phyloP scores from a whole-genome alignment of 305 asterid species.

The Solanum hybrid region DNA sequence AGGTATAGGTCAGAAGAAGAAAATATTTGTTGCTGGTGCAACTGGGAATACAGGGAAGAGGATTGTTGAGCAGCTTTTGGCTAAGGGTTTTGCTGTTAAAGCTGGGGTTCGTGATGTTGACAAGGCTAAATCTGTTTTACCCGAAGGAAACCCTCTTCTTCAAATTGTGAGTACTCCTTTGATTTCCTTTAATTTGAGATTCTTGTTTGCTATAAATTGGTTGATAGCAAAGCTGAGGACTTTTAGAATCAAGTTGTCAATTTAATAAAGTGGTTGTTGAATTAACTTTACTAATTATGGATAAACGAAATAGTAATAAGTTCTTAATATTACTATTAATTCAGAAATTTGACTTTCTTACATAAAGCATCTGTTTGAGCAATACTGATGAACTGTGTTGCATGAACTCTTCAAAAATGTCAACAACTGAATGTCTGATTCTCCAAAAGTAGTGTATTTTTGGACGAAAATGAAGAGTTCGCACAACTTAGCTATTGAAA shows the following conservation, averaged over 20 bases:
- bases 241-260: not conserved
- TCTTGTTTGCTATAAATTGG: not conserved
- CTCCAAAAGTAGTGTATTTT: not conserved
- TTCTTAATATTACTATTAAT: not conserved
- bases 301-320: not conserved
- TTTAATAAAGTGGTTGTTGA: not conserved
- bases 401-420: not conserved
- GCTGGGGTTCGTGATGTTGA: slow-evolving; percentile 86
- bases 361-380: not conserved
- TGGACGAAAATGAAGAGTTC: not conserved
- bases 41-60: slow-evolving; percentile 90
- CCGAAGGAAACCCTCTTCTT: slow-evolving; percentile 53
- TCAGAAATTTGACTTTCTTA: not conserved
- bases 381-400: not conserved
- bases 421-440: not conserved
- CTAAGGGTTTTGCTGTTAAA: slow-evolving; percentile 77
- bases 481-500: not conserved
- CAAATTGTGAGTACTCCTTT: slow-evolving; percentile 49
- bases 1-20: slow-evolving; percentile 37
- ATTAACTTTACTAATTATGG: not conserved
- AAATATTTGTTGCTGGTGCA: slow-evolving; percentile 87
- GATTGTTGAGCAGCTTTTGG: slow-evolving; percentile 85
- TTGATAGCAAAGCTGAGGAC: not conserved
- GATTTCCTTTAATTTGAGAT: not conserved
- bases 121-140: slow-evolving; percentile 61